Evolutionary conservation across 352 stramenopile species (phyloP).

Genomic region (Paralagenidium karlingii): DNA sequence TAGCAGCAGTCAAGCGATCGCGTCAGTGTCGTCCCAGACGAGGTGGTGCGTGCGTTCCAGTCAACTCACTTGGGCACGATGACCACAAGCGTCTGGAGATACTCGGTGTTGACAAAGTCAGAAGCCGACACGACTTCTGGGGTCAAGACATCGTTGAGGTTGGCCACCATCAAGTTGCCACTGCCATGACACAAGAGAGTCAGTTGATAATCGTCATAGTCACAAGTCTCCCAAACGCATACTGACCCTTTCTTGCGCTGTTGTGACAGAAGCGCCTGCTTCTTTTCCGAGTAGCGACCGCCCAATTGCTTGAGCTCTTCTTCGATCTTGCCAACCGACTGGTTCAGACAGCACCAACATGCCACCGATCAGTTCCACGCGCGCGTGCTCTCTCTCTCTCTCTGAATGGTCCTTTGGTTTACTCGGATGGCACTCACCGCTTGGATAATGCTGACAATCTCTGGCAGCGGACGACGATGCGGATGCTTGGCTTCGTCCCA

Average conservation of each 20-base stretch:
- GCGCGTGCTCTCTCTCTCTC: too few relatives aligned
- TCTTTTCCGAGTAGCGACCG: conserved; percentile 91
- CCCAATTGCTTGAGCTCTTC: conserved; percentile 95
- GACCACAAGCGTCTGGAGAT: conserved; percentile 94
- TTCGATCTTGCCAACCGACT: conserved; percentile 91
- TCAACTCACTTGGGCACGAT: conserved; percentile 80
- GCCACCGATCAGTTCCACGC: background rate
- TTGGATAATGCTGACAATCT: conserved; percentile 93
- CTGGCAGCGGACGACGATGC: conserved; percentile 91
- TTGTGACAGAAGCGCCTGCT: conserved; percentile 76
- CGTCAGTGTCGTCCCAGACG: background rate
- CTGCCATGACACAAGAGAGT: conserved; percentile 9
- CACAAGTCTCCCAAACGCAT: background rate
- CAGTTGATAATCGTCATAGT: background rate
- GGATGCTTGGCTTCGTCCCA: conserved; percentile 98
- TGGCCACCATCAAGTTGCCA: conserved; percentile 89
- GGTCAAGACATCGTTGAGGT: conserved; percentile 92
- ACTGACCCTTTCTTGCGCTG: conserved; percentile 87
- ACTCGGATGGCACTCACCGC: conserved; percentile 25
- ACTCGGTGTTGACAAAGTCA: conserved; percentile 94
- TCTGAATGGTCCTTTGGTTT: too few relatives aligned
- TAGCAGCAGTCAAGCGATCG: background rate
- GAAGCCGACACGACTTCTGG: conserved; percentile 79
- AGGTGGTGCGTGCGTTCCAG: background rate
- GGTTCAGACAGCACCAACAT: conserved; percentile 1